These are phyloP conservation scores for Colletotrichum theobromicola DNA, from an alignment of 2,329 filamentous ascomycete species.

Conservation along the genomic window DNA sequence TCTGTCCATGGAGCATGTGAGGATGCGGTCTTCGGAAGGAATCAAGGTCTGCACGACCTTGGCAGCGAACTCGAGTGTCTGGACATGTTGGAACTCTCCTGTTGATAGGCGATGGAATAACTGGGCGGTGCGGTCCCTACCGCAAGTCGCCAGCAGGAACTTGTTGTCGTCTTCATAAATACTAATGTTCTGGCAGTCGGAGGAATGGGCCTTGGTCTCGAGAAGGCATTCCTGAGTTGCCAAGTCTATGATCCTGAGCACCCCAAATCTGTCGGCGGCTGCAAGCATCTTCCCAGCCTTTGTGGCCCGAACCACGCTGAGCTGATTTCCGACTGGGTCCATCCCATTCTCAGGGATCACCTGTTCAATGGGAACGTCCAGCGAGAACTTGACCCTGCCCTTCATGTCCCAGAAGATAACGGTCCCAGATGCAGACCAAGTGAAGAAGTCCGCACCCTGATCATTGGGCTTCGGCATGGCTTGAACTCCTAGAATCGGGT, in stretches of 20 bases:
- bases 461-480: conserved; percentile 65
- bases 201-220: conserved; percentile 84
- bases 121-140: conserved; percentile 90
- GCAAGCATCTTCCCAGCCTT: conserved; percentile 70
- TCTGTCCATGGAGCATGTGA: conserved; percentile 89
- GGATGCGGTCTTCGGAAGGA: conserved; percentile 75
- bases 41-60: conserved; percentile 78
- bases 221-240: conserved; percentile 65
- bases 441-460: conserved; percentile 77
- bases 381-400: conserved; percentile 69
- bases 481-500: conserved; percentile 76
- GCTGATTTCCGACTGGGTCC: conserved; percentile 58
- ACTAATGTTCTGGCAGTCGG: conserved; percentile 83
- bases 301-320: conserved; percentile 65
- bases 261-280: conserved; percentile 87
- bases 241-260: conserved; percentile 73
- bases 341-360: conserved; percentile 52
- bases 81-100: conserved; percentile 75
- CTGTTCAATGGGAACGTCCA: conserved; percentile 75
- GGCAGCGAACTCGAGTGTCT: conserved; percentile 92
- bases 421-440: conserved; percentile 83
- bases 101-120: conserved; percentile 71
- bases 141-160: conserved; percentile 79
- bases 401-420: conserved; percentile 83
- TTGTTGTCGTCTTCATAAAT: conserved; percentile 67